Evolutionary conservation across 805 yeast species (phyloP).

Genomic region (Yamadazyma laniorum): DNA sequence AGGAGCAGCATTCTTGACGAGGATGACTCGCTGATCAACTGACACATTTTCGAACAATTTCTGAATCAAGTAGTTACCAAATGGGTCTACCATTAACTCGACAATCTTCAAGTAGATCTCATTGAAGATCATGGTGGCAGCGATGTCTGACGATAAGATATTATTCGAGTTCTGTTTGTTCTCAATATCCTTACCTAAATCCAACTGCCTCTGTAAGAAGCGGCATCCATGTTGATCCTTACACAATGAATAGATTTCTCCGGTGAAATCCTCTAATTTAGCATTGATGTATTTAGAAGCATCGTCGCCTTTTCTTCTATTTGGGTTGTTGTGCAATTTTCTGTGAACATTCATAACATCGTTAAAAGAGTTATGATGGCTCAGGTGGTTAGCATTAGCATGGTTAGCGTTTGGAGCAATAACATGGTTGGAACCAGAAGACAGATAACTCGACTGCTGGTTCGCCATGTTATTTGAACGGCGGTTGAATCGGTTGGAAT

Average conservation of each 20-base stretch:
- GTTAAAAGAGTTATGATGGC: conserved; percentile 8
- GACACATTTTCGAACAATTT: conserved; percentile 78
- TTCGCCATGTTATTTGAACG: conserved; percentile 6
- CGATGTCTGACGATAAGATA: conserved; percentile 35
- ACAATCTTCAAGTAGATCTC: conserved; percentile 77
- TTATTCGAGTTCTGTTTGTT: conserved; percentile 10
- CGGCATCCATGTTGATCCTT: conserved; percentile 97
- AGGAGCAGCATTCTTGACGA: conserved; percentile 71
- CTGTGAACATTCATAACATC: conserved; percentile 42
- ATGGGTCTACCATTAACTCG: conserved; percentile 91
- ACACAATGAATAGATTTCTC: conserved; percentile 76
- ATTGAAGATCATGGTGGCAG: conserved; percentile 72
- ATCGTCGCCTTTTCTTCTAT: conserved; percentile 56
- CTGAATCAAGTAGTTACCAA: conserved; percentile 95
- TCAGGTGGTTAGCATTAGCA: background rate
- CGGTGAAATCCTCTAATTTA: conserved; percentile 62
- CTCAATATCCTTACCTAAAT: conserved; percentile 45
- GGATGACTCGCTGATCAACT: conserved; percentile 62
- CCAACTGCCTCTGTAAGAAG: conserved; percentile 84
- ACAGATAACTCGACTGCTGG: conserved; percentile 2
- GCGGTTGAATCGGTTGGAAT: conserved; percentile 10
- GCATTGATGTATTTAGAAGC: conserved; percentile 69
- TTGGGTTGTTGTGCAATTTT: conserved; percentile 32
- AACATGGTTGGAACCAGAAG: conserved; percentile 1
- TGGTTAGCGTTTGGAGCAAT: too few species aligned